phyloP scores from a whole-genome alignment of 768 basidiomycete species.

The Rhizopogon salebrosus region DNA sequence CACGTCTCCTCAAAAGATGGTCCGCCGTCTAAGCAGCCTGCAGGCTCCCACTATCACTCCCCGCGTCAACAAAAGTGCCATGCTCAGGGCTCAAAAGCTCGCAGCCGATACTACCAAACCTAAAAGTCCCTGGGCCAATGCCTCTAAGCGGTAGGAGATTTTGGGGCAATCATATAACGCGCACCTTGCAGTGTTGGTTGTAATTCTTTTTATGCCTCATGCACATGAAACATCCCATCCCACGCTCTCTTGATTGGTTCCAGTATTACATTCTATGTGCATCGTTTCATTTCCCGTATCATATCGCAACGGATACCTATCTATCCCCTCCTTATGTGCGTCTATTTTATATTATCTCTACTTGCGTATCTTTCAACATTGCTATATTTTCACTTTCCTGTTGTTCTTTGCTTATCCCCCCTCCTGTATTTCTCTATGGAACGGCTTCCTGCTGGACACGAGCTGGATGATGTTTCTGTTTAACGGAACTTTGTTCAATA shows the following conservation, averaged over 20 bases:
- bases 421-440: slow-evolving; percentile 4
- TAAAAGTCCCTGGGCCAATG: slow-evolving; percentile 28
- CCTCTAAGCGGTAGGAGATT: slow-evolving; percentile 18
- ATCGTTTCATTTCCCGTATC: slow-evolving; percentile 4
- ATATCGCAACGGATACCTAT: slow-evolving; percentile 7
- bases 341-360: slow-evolving; percentile 7
- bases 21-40: slow-evolving; percentile 52
- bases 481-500: background rate
- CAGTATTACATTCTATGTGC: slow-evolving; percentile 14
- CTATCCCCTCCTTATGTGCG: slow-evolving; percentile 7
- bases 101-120: slow-evolving; percentile 29
- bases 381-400: background rate
- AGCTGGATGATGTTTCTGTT: slow-evolving; percentile 2
- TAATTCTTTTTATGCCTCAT: slow-evolving; percentile 14
- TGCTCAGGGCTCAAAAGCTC: slow-evolving; percentile 65
- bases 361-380: slow-evolving; percentile 4
- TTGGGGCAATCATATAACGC: background rate
- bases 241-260: slow-evolving; percentile 8
- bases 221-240: slow-evolving; percentile 7
- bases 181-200: background rate
- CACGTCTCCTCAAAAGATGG: slow-evolving; percentile 22
- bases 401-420: slow-evolving; percentile 2
- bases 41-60: slow-evolving; percentile 60
- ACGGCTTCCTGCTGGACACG: slow-evolving; percentile 11
- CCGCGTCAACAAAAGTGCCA: slow-evolving; percentile 69